These are phyloP conservation scores for Pisolithus tinctorius DNA, from an alignment of 768 basidiomycete genomes.

Conservation along the genomic window DNA sequence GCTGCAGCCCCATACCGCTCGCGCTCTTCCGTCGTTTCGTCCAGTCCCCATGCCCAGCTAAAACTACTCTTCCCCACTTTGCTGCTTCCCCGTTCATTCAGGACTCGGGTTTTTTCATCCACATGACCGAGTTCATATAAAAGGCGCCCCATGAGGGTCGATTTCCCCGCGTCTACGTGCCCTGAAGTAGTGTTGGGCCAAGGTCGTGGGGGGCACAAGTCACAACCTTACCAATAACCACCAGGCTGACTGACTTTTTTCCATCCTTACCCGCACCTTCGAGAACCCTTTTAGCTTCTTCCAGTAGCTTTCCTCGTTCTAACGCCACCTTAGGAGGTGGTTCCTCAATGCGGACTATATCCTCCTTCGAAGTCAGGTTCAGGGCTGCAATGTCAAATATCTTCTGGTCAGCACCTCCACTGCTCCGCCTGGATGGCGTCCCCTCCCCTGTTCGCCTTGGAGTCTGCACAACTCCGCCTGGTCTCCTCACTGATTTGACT, in stretches of 20 bases:
- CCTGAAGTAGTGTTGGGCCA: conserved; percentile 41
- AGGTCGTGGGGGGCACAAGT: neutral
- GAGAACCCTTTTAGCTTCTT: conserved; percentile 60
- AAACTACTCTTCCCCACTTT: conserved; percentile 94
- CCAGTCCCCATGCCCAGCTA: conserved; percentile 97
- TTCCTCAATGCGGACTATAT: conserved; percentile 30
- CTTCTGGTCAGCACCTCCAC: conserved; percentile 42
- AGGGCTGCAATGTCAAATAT: conserved; percentile 69
- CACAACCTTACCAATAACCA: conserved; percentile 73
- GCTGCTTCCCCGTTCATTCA: conserved; percentile 84
- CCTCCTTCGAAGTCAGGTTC: conserved; percentile 50
- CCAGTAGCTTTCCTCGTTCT: conserved; percentile 75
- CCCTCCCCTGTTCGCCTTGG: conserved; percentile 34
- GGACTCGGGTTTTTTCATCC: conserved; percentile 75
- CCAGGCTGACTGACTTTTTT: conserved; percentile 74
- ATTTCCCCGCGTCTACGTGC: conserved; percentile 98
- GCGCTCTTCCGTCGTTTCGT: conserved; percentile 88
- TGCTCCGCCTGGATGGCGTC: conserved; percentile 33
- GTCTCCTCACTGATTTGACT: conserved; percentile 34
- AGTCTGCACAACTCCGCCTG: conserved; percentile 21
- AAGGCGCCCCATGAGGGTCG: conserved; percentile 92
- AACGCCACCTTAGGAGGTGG: conserved; percentile 59
- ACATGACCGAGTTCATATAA: conserved; percentile 87
- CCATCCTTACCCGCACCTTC: conserved; percentile 40
- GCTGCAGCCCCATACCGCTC: conserved; percentile 55